Percentiles rank a stretch among this genome's conserved stretches.
These are phyloP conservation scores for Rhizophora apiculata DNA, from an alignment of 345 rosid genomes.

Conservation along the genomic window DNA sequence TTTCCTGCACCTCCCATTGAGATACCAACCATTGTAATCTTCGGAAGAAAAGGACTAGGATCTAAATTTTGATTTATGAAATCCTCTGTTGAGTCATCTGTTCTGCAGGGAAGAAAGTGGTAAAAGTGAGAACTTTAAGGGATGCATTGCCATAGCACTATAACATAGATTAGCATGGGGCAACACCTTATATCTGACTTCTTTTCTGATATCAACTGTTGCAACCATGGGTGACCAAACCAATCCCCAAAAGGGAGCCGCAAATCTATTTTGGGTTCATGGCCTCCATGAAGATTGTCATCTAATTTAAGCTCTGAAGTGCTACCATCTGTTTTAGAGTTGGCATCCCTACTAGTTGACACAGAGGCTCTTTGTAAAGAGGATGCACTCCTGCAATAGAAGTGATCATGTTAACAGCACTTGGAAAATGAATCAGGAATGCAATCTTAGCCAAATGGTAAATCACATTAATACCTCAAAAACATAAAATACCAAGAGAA, in stretches of 20 bases:
- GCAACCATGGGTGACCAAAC: conserved; percentile 48
- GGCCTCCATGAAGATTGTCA: conserved; percentile 26
- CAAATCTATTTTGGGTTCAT: conserved; percentile 37
- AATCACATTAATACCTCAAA: neutral
- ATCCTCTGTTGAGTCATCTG: conserved; percentile 28
- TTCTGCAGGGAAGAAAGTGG: conserved; percentile 26
- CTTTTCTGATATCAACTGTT: conserved; percentile 27
- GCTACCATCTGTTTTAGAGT: conserved; percentile 29
- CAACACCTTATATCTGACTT: conserved; percentile 41
- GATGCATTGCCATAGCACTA: neutral
- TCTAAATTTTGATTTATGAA: conserved; percentile 34
- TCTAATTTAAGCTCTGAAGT: conserved; percentile 37
- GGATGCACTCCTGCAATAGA: conserved; percentile 59
- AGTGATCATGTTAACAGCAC: conserved; percentile 1
- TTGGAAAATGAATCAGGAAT: neutral
- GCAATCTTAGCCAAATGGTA: neutral
- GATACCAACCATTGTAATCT: conserved; percentile 95
- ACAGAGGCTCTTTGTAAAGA: conserved; percentile 65
- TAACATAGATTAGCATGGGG: neutral
- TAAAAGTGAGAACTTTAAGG: conserved; percentile 2
- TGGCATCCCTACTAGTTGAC: conserved; percentile 34
- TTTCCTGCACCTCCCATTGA: conserved; percentile 77
- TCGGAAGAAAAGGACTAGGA: conserved; percentile 82
- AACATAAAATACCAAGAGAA: neutral
- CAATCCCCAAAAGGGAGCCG: conserved; percentile 64